A percentile compares a stretch with the other conserved stretches of the same genome.
phyloP scores from a whole-genome alignment of 2,329 filamentous ascomycete genomes.

The Apiospora marii region DNA sequence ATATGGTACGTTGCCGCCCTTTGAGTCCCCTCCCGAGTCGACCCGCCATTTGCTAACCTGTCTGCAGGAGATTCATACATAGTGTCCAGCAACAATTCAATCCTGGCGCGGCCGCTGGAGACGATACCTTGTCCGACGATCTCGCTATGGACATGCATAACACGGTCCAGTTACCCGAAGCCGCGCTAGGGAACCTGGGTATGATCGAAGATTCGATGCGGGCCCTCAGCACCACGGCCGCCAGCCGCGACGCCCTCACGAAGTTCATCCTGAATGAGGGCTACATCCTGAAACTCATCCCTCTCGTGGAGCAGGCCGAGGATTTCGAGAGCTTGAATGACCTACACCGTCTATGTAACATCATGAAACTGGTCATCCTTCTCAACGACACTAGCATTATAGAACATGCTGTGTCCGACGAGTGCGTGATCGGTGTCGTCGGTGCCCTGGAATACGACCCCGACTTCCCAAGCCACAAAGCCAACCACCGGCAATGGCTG shows the following conservation, averaged over 20 bases:
- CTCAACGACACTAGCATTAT: slow-evolving; percentile 96
- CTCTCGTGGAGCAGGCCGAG: slow-evolving; percentile 87
- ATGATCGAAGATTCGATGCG: slow-evolving; percentile 90
- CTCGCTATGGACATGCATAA: slow-evolving; percentile 75
- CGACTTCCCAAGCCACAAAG: slow-evolving; percentile 96
- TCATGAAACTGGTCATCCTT: slow-evolving; percentile 95
- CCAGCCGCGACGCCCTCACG: slow-evolving; percentile 83
- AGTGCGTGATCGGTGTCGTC: slow-evolving; percentile 89
- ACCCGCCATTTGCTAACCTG: not conserved
- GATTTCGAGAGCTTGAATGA: slow-evolving; percentile 88
- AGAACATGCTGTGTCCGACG: slow-evolving; percentile 89
- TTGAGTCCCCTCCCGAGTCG: slow-evolving; percentile 29
- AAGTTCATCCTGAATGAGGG: slow-evolving; percentile 87
- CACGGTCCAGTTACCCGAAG: slow-evolving; percentile 76
- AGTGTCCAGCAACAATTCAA: slow-evolving; percentile 80
- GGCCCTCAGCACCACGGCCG: slow-evolving; percentile 74
- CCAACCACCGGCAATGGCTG: slow-evolving; percentile 94
- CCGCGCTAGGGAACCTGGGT: slow-evolving; percentile 80
- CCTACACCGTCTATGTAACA: slow-evolving; percentile 91
- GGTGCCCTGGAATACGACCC: slow-evolving; percentile 97
- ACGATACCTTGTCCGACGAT: slow-evolving; percentile 91
- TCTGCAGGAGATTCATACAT: slow-evolving; percentile 84
- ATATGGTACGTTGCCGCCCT: slow-evolving; percentile 75
- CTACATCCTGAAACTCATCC: slow-evolving; percentile 87
- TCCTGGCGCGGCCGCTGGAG: slow-evolving; percentile 70